Evolutionary conservation across 805 yeast genomes (phyloP), one percentile per base, ranked within the genome.

Genomic region (Yamadazyma philogaea): DNA sequence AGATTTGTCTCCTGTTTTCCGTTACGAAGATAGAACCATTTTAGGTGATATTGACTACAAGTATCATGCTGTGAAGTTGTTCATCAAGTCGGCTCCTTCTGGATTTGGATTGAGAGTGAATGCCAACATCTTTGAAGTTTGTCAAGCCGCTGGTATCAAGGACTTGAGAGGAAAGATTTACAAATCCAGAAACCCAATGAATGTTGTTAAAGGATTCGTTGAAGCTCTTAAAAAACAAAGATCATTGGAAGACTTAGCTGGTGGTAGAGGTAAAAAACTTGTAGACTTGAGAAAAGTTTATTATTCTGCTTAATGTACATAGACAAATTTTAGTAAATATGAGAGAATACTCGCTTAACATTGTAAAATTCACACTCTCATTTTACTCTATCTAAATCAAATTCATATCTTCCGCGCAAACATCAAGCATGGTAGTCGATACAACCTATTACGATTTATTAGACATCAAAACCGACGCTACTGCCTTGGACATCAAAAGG

Each of bases 101-200:
- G 98, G 97, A 56, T 84, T 84, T 49, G 99, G 99, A 16, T 75
- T 93, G 46, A 77, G 97, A 55, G 96, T 89, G 35, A 90, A 90
- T 67, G 95, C 87, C 51, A 79, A 84, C 62, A 82, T 93, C 49
- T 88, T 83, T 56, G 96, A 89, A 68, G 80, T 93, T 45, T 90
- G 97, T 64, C 86, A 84, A 60, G 81, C 89, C 45, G 96, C 90
- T 1, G 99, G 99, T 49, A 88, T 93, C 63, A 86, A 84, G 64
- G 99, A 93, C 66, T 70, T 93, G 56, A 79, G 89, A 55, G 96
- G 95, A 4, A 91, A 91, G 60, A 86, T 91, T 37, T 87, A 85
- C 72, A 84, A 89, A 57, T 87, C 96, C 28, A 80, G 98, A 73
- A 93, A 91, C 68, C 84, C 84, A 39, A 88, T 93, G 95, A 90